Evolutionary conservation across 2,329 filamentous ascomycete species (phyloP), one percentile per base, ranked within the genome.

Genomic region (Berkeleyomyces rouxiae): DNA sequence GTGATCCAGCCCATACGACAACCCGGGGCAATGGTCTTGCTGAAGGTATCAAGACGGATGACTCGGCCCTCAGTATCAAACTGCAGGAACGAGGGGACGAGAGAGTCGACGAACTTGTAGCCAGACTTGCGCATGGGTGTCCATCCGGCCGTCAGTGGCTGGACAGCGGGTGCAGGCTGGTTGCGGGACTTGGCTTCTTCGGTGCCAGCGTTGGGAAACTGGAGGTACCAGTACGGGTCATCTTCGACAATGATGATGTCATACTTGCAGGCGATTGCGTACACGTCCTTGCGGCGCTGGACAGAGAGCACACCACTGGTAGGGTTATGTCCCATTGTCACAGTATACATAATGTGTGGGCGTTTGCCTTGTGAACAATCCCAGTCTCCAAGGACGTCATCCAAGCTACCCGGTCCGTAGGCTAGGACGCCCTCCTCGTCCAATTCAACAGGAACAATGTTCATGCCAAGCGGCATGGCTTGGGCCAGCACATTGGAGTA

Each of bases 161-260:
- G 74, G 70, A 64, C 68, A 65, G 64, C 68, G 57, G 71, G 71
- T 61, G 67, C 68, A 55, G 69, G 73, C 43, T 71, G 67, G 61
- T 71, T 71, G 46, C 78, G 72, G 16, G 78, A 76, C 69, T 78
- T 76, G 68, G 81, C 76, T 70, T 82, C 76, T 58, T 74, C 73
- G 36, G 70, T 57, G 61, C 76, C 80, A 0, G 87, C 85, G 0
- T 87, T 87, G 0, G 90, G 89, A 72, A 83, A 96, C 71, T 96
- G 92, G 7, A 97, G 78, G 72, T 93, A 92, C 88, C 90, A 96
- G 76, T 96, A 96, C 4, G 92, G 92, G 66, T 96, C 91, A 69
- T 97, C 92, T 73, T 97, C 92, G 66, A 95, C 76, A 67, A 96
- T 96, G 69, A 96, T 82, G 66, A 96, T 81, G 72, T 96, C 90